Conservation (phyloP, 805 yeast species). For the Yarrowia sp. region DNA sequence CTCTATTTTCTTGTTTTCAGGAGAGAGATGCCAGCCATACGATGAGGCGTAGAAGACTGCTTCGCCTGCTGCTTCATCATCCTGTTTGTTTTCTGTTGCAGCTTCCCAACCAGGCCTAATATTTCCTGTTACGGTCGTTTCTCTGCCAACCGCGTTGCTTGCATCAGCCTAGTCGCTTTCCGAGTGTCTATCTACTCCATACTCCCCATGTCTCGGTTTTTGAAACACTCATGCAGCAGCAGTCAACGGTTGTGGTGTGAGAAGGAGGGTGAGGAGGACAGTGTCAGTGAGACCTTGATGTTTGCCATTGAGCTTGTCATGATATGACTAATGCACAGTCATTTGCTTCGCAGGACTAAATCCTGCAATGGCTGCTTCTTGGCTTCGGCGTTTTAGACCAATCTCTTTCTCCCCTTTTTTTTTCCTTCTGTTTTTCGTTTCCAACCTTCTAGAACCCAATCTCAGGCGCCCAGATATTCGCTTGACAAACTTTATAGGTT, state of each 20-base stretch:
- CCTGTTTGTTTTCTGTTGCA: neutral
- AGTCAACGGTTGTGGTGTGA: no score
- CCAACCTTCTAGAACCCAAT: conserved; percentile 15
- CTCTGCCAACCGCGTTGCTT: conserved; percentile 1
- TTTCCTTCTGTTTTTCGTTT: no score
- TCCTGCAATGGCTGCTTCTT: neutral
- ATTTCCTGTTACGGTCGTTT: neutral
- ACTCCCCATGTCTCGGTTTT: conserved; percentile 8
- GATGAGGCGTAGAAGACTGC: no score
- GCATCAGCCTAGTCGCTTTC: conserved; percentile 5
- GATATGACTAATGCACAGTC: no score
- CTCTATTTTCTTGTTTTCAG: conserved; percentile 1
- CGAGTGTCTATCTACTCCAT: neutral
- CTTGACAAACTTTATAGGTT: neutral
- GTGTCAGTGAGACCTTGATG: no score
- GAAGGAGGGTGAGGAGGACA: no score
- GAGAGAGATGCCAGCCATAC: no score
- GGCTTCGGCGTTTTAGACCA: neutral
- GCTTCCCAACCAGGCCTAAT: neutral
- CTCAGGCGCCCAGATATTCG: neutral
- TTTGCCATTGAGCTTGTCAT: no score
- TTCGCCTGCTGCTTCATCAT: no score
- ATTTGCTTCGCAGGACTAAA: no score
- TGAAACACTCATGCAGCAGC: conserved; percentile 23
- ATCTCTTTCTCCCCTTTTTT: no score